Base-by-base conservation (phyloP, 176 grass and related monocot genomes). In the Carex pumila region DNA sequence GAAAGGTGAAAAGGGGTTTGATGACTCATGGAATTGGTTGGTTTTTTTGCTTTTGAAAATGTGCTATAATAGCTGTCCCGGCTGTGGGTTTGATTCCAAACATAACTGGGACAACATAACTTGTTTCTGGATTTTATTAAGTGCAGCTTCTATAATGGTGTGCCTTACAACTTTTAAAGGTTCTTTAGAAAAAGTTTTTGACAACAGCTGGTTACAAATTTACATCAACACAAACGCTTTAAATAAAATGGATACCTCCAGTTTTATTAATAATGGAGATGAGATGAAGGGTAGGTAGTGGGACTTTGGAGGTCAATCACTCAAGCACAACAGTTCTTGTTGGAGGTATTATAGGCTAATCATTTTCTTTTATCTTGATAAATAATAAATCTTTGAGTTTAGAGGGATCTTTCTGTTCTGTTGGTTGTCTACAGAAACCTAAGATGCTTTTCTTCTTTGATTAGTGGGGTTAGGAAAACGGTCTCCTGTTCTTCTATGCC, bases 321-420 rank as follows among this genome's bases (percentile, higher is more conserved):
- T 77, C 73, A 17, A 52, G 50, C 73, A 29, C 21, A 83, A 83
- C 80, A 83, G 41, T 68, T 34, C 61, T 25, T 66, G 21, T 66
- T 82, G 80, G 80, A 82, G 21, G 80, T 82, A 82, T 82, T 82
- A 66, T 82, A 82, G 57, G 80, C 61, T 65, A 67, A 82, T 82
- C 55, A 82, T 82, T 68, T 69, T 69, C 34, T 66, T 83, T 83
- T 83, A 25, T 64, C 64, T 52, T 83, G 81, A 50, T 69, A 21
- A 62, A 49, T 81, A 63, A 45, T 81, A 41, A 45, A 47, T 19
- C 7, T 81, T 81, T 39, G 79, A 49, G 79, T 81, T 81, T 81
- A 64, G 58, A 81, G 29, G 58, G 32, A 81, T 81, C 79, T 81
- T 64, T 81, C 60, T 81, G 32, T 64, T 81, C 60, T 81, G 32